Evolutionary conservation across 202 grass and related monocot species (phyloP).

Genomic region (Eragrostis tef): DNA sequence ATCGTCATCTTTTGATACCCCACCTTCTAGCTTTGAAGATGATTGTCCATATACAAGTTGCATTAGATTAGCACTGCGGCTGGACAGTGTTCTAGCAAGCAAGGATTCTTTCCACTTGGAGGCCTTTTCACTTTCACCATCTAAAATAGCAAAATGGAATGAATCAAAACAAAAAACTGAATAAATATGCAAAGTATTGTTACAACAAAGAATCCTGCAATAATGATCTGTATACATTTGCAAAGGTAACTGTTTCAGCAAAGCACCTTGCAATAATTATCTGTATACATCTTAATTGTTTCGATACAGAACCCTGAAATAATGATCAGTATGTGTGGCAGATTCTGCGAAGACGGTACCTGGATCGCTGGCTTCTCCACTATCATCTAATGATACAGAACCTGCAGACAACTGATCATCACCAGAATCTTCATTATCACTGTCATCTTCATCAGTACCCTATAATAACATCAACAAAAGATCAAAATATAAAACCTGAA

Average conservation of each 20-base stretch:
- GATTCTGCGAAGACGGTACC: conserved; percentile 49
- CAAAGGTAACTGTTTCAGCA: conserved; percentile 21
- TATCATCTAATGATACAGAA: conserved; percentile 68
- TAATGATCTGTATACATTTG: background rate
- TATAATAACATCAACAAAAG: conserved; percentile 42
- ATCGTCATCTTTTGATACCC: conserved; percentile 38
- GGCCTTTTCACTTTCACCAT: conserved; percentile 60
- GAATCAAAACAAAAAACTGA: conserved; percentile 29
- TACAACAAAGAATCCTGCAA: conserved; percentile 35
- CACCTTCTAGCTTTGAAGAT: conserved; percentile 41
- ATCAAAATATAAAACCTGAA: conserved; percentile 38
- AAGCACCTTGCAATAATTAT: conserved; percentile 35
- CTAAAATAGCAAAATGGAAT: conserved; percentile 52
- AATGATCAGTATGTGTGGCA: background rate
- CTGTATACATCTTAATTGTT: background rate
- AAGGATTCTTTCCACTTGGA: conserved; percentile 93
- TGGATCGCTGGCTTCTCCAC: conserved; percentile 57
- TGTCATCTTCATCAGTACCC: conserved; percentile 63
- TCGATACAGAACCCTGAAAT: conserved; percentile 34
- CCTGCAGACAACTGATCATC: conserved; percentile 63
- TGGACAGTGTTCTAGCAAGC: conserved; percentile 64
- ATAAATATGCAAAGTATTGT: background rate
- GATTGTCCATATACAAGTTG: conserved; percentile 78
- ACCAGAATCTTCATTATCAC: conserved; percentile 54
- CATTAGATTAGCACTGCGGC: conserved; percentile 72